A percentile compares a stretch with the other conserved stretches of the same genome.
Evolutionary conservation across 75 land plant species (phyloP).

Genomic region (Chamaecyparis obtusa): DNA sequence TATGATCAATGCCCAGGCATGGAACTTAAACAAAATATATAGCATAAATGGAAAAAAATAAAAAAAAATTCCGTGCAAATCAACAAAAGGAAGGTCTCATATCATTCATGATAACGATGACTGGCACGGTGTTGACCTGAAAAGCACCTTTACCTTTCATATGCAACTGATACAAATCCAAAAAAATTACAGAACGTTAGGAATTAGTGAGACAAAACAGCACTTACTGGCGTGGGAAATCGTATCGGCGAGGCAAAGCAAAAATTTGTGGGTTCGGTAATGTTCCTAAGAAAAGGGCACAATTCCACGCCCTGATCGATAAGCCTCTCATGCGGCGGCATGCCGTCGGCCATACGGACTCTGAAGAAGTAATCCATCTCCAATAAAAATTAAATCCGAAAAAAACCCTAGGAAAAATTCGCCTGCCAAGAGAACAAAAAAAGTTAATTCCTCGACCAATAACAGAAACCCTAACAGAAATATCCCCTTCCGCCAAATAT

Average conservation of each 20-base stretch:
- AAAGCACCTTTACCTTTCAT: background rate
- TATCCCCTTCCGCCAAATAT: background rate
- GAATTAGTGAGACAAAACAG: background rate
- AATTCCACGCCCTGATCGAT: slow-evolving; percentile 45
- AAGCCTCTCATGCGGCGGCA: slow-evolving; percentile 8
- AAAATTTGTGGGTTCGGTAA: slow-evolving; percentile 76
- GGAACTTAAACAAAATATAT: background rate
- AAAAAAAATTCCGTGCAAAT: background rate
- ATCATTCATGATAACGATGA: background rate
- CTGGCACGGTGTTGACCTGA: background rate
- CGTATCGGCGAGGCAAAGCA: slow-evolving; percentile 57
- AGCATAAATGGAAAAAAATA: background rate
- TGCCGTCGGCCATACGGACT: background rate
- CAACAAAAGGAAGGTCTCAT: background rate
- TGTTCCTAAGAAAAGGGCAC: slow-evolving; percentile 96
- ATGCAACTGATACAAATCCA: background rate
- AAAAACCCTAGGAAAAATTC: background rate
- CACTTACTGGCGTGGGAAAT: slow-evolving; percentile 70
- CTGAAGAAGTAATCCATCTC: slow-evolving; percentile 12
- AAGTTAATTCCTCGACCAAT: background rate
- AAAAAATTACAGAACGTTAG: background rate
- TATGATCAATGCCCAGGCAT: background rate
- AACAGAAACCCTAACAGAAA: background rate
- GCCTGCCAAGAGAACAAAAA: background rate
- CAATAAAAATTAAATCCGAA: background rate